Base-by-base conservation (phyloP, 2,329 filamentous ascomycete genomes). In the Claviceps paspali region DNA sequence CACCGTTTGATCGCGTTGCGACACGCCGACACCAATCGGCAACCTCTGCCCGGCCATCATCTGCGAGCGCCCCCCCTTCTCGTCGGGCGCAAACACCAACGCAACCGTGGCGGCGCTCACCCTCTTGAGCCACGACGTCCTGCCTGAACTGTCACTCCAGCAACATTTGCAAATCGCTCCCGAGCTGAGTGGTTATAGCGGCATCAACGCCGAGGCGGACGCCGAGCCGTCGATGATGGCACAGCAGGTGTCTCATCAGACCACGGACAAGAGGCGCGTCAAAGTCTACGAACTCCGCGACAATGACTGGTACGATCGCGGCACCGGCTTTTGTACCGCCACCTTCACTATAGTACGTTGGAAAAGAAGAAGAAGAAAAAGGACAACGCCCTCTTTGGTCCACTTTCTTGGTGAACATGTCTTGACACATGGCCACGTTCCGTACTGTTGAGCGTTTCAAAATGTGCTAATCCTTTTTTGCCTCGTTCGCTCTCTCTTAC, bases 221-320 rank as follows among this genome's bases (percentile, higher is more conserved):
- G 56, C 63, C 60, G 68, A 74, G 62, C 67, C 68, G 59, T 65
- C 68, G 73, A 77, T 75, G 68, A 79, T 79, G 75, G 75, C 75
- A 73, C 74, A 78, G 65, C 62, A 65, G 51, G 73, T 77, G 73
- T 73, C 73, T 73, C 73, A 76, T 72, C 70, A 68, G 64, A 63
- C 68, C 59, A 69, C 69, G 59, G 73, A 78, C 53, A 75, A 68
- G 63, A 76, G 73, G 60, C 73, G 91, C 70, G 91, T 96, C 62
- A 98, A 98, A 70, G 91, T 98, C 57, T 98, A 98, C 62, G 91
- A 96, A 67, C 73, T 98, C 52, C 85, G 84, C 60, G 86, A 94
- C 64, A 94, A 93, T 70, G 91, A 96, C 75, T 98, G 91, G 91
- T 95, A 88, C 57, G 91, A 98, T 63, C 74, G 88, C 53, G 91